Percentiles rank a stretch among this genome's conserved stretches.
phyloP scores from a whole-genome alignment of 805 yeast genomes.

The Wilhelminamyces savonicus region DNA sequence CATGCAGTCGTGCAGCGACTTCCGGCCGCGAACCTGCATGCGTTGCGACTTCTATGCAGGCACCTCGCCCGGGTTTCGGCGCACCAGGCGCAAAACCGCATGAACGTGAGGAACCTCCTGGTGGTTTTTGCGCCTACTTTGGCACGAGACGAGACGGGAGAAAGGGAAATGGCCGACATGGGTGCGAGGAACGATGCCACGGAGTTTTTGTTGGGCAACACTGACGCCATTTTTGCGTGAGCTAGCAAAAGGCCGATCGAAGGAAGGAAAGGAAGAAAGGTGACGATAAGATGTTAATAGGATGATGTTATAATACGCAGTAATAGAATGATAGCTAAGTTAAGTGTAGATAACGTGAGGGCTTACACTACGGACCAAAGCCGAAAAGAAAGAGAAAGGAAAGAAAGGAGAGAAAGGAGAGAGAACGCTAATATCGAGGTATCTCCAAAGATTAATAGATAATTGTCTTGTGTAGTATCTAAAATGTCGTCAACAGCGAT shows the following conservation, averaged over 20 bases:
- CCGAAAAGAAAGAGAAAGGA: too few species aligned
- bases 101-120: conserved; percentile 78
- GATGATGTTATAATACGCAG: too few species aligned
- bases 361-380: too few species aligned
- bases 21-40: conserved; percentile 62
- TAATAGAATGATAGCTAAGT: too few species aligned
- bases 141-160: conserved; percentile 71
- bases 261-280: too few species aligned
- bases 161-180: conserved; percentile 81
- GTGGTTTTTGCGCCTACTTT: conserved; percentile 95
- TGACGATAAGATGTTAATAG: too few species aligned
- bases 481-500: too few species aligned
- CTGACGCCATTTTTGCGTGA: conserved; percentile 34
- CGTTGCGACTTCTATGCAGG: conserved; percentile 48
- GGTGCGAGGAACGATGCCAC: conserved; percentile 71
- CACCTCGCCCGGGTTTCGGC: conserved; percentile 62
- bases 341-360: too few species aligned
- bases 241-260: neutral
- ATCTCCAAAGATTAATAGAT: too few species aligned
- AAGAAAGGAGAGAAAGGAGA: too few species aligned
- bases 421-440: too few species aligned
- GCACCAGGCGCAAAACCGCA: conserved; percentile 55
- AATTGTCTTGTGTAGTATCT: too few species aligned
- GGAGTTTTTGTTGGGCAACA: conserved; percentile 58
- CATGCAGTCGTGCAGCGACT: conserved; percentile 39